Percentiles rank a stretch among this genome's conserved stretches.
Conservation (phyloP, 768 basidiomycete genomes). For the Stropharia rugosoannulata region DNA sequence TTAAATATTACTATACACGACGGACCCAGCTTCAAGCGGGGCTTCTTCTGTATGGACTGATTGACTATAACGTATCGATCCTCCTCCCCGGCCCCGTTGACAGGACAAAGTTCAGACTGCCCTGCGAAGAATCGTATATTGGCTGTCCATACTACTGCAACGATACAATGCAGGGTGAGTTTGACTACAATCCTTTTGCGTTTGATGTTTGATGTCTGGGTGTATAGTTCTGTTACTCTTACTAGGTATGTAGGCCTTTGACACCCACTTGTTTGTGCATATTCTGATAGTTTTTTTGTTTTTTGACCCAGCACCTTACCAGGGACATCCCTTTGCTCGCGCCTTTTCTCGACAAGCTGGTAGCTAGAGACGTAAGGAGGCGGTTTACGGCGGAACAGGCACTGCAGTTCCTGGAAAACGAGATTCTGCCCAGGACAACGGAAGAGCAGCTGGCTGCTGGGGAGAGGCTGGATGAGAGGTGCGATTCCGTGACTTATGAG, state of each 20-base stretch:
- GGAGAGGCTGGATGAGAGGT: no score
- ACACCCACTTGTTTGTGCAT: not conserved
- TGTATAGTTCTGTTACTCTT: not conserved
- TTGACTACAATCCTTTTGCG: conserved; percentile 23
- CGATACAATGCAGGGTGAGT: conserved; percentile 12
- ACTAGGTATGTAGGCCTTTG: conserved; percentile 7
- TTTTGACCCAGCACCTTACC: conserved; percentile 14
- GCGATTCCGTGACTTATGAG: no score
- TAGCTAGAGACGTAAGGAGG: conserved; percentile 16
- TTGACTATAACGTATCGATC: not conserved
- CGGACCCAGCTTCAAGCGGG: not conserved
- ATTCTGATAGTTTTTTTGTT: not conserved
- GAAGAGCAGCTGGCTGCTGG: no score
- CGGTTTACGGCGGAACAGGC: conserved; percentile 27
- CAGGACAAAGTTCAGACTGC: not conserved
- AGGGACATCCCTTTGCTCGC: conserved; percentile 23
- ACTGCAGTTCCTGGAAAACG: conserved; percentile 22
- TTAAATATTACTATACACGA: no score
- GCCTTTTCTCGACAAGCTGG: conserved; percentile 27
- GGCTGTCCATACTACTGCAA: not conserved
- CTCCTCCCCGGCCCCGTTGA: not conserved
- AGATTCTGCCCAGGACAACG: not conserved
- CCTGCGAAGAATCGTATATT: not conserved
- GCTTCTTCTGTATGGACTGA: not conserved
- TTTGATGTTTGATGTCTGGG: conserved; percentile 21